Conservation (phyloP, 2,329 filamentous ascomycete genomes). For the Plectosphaerella sp. region DNA sequence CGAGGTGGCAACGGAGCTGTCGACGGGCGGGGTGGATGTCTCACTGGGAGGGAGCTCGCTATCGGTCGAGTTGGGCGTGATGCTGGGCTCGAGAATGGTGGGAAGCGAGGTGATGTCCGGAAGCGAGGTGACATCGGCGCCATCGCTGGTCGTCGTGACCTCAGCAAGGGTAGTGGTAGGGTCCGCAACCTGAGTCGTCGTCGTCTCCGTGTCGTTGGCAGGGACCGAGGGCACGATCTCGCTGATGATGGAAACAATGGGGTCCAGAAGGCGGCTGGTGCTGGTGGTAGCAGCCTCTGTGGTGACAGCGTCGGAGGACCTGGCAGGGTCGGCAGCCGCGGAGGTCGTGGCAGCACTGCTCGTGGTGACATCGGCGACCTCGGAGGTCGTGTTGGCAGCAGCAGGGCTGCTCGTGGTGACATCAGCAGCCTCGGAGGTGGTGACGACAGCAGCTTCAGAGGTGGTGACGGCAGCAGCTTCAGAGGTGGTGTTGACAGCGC, state of each 20-base stretch:
- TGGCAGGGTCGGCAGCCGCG: background rate
- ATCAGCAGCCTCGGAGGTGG: background rate
- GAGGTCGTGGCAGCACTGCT: background rate
- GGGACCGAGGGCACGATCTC: background rate
- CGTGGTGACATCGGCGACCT: conserved; percentile 6
- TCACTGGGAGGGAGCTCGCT: background rate
- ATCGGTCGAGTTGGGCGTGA: conserved; percentile 6
- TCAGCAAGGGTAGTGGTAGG: conserved; percentile 1
- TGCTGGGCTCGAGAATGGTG: conserved; percentile 1
- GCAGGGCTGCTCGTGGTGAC: background rate
- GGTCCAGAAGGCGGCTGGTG: conserved; percentile 1
- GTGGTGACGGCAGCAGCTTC: background rate
- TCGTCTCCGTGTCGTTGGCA: background rate
- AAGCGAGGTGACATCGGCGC: background rate
- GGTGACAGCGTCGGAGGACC: conserved; percentile 2
- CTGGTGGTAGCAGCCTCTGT: background rate
- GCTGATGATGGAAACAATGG: conserved; percentile 2
- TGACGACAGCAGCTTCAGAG: background rate
- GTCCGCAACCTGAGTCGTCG: conserved; percentile 7
- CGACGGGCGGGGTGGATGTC: conserved; percentile 1
- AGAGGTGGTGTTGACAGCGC: background rate
- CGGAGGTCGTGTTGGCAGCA: conserved; percentile 7
- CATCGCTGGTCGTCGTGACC: background rate
- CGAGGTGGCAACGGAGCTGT: background rate
- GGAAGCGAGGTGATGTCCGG: background rate